Evolutionary conservation across 257 asterid species (phyloP).

Genomic region (Phtheirospermum japonicum): DNA sequence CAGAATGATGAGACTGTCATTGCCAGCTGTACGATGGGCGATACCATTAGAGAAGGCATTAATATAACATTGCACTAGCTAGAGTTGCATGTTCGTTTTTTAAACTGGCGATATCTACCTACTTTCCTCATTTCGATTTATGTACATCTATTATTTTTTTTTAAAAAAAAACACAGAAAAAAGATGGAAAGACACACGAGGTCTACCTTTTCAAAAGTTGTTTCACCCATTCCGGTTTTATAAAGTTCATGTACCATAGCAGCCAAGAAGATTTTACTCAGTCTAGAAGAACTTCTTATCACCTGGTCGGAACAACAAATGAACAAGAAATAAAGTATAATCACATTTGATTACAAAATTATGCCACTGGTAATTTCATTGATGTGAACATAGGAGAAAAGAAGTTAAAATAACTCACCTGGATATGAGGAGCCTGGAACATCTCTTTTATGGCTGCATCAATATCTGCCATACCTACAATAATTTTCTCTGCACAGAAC

Average conservation of each 20-base stretch:
- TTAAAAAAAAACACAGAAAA: background rate
- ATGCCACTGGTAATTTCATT: background rate
- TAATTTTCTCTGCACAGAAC: constrained; percentile 48
- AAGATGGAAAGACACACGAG: constrained; percentile 24
- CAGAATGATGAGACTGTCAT: constrained; percentile 67
- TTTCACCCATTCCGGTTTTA: constrained; percentile 95
- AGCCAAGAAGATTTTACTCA: constrained; percentile 88
- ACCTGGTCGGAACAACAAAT: constrained; percentile 45
- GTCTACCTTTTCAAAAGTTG: constrained; percentile 85
- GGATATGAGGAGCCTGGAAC: constrained; percentile 99
- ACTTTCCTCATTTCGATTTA: background rate
- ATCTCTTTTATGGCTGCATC: constrained; percentile 92
- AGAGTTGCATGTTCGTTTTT: constrained; percentile 2
- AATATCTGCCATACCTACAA: constrained; percentile 72
- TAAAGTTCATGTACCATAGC: constrained; percentile 96
- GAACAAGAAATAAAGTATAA: constrained; percentile 9
- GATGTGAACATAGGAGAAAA: constrained; percentile 10
- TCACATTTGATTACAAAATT: background rate
- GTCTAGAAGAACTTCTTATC: constrained; percentile 67
- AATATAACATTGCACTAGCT: background rate
- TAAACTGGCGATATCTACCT: background rate
- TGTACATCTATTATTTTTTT: background rate
- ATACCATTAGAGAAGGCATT: constrained; percentile 24
- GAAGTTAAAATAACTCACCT: constrained; percentile 48
- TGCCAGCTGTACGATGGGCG: constrained; percentile 63